Evolutionary conservation across 345 rosid genomes (phyloP), one percentile per base, ranked within the genome.

Genomic region (Ceriops zippeliana): DNA sequence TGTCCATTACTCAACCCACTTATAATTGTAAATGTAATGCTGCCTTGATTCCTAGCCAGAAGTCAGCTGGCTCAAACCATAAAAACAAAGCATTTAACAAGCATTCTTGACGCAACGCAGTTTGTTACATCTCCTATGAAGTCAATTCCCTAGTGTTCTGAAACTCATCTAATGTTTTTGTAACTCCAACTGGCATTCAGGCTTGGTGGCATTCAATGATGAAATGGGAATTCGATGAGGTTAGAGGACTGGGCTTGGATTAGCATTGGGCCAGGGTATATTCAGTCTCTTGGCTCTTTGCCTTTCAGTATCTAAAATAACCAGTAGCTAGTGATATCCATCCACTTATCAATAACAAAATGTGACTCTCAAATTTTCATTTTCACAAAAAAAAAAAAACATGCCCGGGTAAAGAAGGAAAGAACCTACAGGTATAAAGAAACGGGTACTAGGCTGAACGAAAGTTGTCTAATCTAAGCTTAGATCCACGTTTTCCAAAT

Each of bases 401-500:
- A 42, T 11, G 0, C 19, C 49, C 49, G 15, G 8, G 4, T 3
- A 42, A 56, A 56, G 28, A 21, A 7, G 28, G 30, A 56, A 24
- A 9, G 16, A 56, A 24, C 2, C 59, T 24, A 21, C 28, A 10
- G 28, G 11, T 30, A 22, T 27, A 8, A 22, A 21, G 59, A 24
- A 24, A 56, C 11, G 31, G 28, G 16, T 15, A 56, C 19, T 8
- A 54, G 16, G 11, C 27, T 22, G 56, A 61, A 38, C 17, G 20
- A 42, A 37, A 37, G 26, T 7, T 22, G 32, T 67, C 35, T 7
- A 66, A 61, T 56, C 65, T 34, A 51, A 66, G 42, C 75, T 62
- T 67, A 63, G 80, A 80, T 76, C 75, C 60, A 61, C 10, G 26
- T 5, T 27, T 42, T 22, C 56, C 67, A 59, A 27, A 7, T 60